phyloP scores from a whole-genome alignment of 129 eudicot species.

The Oenanthe sinensis region DNA sequence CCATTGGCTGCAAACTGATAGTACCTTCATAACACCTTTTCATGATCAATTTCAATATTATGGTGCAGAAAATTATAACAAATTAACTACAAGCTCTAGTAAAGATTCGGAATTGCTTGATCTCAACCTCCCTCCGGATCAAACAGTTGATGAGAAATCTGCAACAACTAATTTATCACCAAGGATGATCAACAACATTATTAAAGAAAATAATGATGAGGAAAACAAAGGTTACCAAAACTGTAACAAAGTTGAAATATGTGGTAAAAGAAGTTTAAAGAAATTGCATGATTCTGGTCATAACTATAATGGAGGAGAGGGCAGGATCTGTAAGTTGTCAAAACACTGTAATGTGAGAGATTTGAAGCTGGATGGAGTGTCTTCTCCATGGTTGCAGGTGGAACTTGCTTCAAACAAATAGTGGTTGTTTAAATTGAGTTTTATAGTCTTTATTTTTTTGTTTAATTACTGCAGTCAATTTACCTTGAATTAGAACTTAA shows the following conservation, averaged over 20 bases:
- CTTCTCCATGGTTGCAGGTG: slow-evolving; percentile 34
- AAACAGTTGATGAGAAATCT: slow-evolving; percentile 7
- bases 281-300: background rate
- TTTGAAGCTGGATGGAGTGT: slow-evolving; percentile 20
- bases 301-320: slow-evolving; percentile 6
- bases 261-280: background rate
- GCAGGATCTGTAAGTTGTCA: slow-evolving; percentile 9
- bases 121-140: slow-evolving; percentile 5
- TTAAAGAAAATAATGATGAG: background rate
- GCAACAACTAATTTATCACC: background rate
- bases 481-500: background rate
- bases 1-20: background rate
- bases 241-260: background rate
- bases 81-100: background rate
- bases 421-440: background rate
- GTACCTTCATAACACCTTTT: background rate
- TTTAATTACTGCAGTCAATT: background rate
- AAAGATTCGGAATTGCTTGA: background rate
- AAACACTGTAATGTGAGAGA: slow-evolving; percentile 23
- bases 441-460: background rate
- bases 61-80: slow-evolving; percentile 5
- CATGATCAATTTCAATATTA: slow-evolving; percentile 8
- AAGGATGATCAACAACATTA: background rate
- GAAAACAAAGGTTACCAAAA: background rate
- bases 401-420: slow-evolving; percentile 29